Evolutionary conservation across 2,329 filamentous ascomycete species (phyloP).

Genomic region (Venturia oleaginea): DNA sequence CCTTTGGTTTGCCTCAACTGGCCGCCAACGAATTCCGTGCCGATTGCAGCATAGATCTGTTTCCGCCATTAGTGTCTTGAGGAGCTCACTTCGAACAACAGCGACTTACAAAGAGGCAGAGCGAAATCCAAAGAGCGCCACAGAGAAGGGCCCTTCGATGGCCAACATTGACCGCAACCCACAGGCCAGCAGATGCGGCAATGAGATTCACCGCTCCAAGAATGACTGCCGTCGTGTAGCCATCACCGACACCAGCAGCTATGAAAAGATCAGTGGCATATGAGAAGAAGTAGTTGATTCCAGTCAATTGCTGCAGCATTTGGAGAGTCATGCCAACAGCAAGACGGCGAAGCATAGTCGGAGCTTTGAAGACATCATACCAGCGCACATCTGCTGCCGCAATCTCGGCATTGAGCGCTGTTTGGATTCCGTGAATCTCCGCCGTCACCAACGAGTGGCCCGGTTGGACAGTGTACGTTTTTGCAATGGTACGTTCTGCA

Average conservation of each 20-base stretch:
- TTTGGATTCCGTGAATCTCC: constrained; percentile 47
- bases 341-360: constrained; percentile 41
- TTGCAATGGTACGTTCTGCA: constrained; percentile 43
- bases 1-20: background rate
- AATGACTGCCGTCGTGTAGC: constrained; percentile 39
- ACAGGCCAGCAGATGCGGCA: constrained; percentile 36
- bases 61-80: background rate
- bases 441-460: constrained; percentile 45
- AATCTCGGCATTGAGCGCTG: constrained; percentile 46
- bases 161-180: constrained; percentile 37
- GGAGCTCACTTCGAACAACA: background rate
- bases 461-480: constrained; percentile 45
- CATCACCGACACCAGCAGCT: constrained; percentile 31
- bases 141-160: constrained; percentile 36
- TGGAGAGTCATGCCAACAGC: constrained; percentile 48
- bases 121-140: constrained; percentile 40
- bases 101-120: constrained; percentile 45
- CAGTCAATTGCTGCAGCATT: constrained; percentile 58
- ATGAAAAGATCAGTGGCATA: constrained; percentile 39
- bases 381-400: constrained; percentile 36
- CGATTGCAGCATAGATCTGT: background rate
- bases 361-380: constrained; percentile 49
- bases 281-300: constrained; percentile 59
- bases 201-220: constrained; percentile 40
- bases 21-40: constrained; percentile 20